phyloP scores from a whole-genome alignment of 805 yeast species.

The Saccharomycopsis sp. region DNA sequence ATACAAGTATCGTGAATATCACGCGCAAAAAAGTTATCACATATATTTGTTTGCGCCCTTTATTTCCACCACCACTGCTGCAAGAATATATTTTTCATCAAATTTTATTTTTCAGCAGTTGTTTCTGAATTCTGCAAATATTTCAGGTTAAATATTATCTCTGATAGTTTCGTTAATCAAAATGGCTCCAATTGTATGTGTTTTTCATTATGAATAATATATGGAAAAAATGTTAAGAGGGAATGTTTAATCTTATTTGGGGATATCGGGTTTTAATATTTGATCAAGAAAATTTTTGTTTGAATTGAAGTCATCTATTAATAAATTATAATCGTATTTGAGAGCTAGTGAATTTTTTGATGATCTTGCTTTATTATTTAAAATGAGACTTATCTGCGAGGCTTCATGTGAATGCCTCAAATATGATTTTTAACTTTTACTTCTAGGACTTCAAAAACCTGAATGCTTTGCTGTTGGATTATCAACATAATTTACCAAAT shows the following conservation, averaged over 20 bases:
- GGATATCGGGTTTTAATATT: background rate
- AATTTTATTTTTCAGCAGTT: background rate
- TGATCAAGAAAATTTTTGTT: background rate
- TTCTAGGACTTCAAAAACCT: slow-evolving; percentile 11
- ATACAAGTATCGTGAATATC: too few relatives aligned
- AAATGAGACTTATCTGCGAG: too few relatives aligned
- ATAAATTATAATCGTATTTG: background rate
- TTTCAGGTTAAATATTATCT: slow-evolving; percentile 18
- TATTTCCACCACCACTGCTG: background rate
- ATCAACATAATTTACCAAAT: background rate
- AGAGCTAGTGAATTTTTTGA: background rate
- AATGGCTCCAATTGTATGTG: slow-evolving; percentile 94
- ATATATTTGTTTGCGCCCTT: too few relatives aligned
- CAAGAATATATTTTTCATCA: background rate
- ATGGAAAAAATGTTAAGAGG: background rate
- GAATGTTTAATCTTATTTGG: background rate
- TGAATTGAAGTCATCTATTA: background rate
- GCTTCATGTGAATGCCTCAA: background rate
- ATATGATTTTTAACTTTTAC: background rate
- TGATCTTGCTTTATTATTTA: background rate
- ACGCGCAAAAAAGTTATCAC: too few relatives aligned
- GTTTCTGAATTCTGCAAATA: slow-evolving; percentile 11
- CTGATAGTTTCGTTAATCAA: slow-evolving; percentile 23
- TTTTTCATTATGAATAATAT: too few relatives aligned
- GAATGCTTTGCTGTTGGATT: slow-evolving; percentile 31